Evolutionary conservation across 1,284 basidiomycete genomes (phyloP).

Genomic region (Meira nashicola): DNA sequence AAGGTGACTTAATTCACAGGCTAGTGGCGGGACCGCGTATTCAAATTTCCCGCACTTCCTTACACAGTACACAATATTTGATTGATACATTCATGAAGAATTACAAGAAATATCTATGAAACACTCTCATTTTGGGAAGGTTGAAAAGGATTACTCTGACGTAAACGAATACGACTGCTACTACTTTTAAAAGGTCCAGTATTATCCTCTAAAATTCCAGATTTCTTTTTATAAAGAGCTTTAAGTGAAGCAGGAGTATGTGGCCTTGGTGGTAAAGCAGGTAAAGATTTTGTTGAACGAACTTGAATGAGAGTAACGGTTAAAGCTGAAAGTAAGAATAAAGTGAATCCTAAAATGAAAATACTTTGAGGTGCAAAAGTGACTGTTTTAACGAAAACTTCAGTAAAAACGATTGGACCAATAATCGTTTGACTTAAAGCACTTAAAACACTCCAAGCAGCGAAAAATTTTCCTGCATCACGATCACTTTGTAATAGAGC

Average conservation of each 20-base stretch:
- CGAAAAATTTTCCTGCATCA: slow-evolving; percentile 49
- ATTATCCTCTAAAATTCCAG: not conserved
- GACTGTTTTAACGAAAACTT: slow-evolving; percentile 31
- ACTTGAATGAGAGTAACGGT: slow-evolving; percentile 32
- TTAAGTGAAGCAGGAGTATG: slow-evolving; percentile 13
- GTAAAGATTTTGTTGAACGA: slow-evolving; percentile 28
- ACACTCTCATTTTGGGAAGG: too few species aligned
- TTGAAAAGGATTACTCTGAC: not conserved
- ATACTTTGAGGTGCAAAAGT: slow-evolving; percentile 31
- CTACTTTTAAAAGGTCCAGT: not conserved
- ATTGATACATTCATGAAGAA: too few species aligned
- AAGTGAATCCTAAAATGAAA: slow-evolving; percentile 25
- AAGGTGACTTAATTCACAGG: too few species aligned
- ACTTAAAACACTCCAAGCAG: slow-evolving; percentile 44
- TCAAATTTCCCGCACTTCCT: too few species aligned
- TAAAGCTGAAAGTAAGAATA: slow-evolving; percentile 24
- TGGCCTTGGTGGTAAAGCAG: slow-evolving; percentile 31
- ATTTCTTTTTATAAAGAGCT: not conserved
- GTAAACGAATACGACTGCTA: not conserved
- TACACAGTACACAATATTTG: too few species aligned
- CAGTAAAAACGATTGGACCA: slow-evolving; percentile 43
- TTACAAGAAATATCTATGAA: too few species aligned
- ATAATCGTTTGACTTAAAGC: slow-evolving; percentile 41
- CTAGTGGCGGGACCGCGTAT: too few species aligned
- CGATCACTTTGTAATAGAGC: slow-evolving; percentile 37